Evolutionary conservation across 202 grass and related monocot genomes (phyloP), one percentile per base, ranked within the genome.

Genomic region (Eragrostis tef): DNA sequence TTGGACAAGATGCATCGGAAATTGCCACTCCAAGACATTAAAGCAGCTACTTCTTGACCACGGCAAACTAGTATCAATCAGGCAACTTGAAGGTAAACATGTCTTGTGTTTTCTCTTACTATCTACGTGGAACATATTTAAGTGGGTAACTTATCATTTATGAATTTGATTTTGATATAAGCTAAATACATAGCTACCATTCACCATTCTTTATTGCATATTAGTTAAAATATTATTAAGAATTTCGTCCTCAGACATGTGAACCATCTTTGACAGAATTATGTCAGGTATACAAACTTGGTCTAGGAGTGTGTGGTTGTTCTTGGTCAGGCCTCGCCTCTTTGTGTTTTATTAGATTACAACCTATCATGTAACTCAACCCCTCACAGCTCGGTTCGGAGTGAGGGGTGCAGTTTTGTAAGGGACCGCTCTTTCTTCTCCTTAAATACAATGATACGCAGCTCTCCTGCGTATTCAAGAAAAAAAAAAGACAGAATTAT

Each of bases 1-100:
- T 82, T 97, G 94, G 91, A 87, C 81, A 79, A 74, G 83, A 31
- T 94, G 94, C 74, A 89, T 97, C 15, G 78, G 90, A 57, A 88
- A 85, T 39, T 97, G 91, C 31, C 94, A 97, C 81, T 97, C 91
- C 34, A 92, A 87, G 75, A 87, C 91, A 54, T 82, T 94, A 76
- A 89, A 83, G 72, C 87, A 92, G 15, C 83, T 97, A 80, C 89
- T 97, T 87, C 70, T 77, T 71, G 85, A 85, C 46, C 80, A 94
- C 60, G 89, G 86, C 54, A 97, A 86, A 70, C 80, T 94, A 73
- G 52, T 94, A 74, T 87, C 87, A 41, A 70, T 90, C 9, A 89
- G 56, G 81, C 89, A 94, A 88, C 82, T 52, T 81, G 83, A 92
- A 83, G 91, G 91, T 94, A 84, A 83, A 56, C 9, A 31, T 82